Evolutionary conservation across 1,139 yeast genomes (phyloP).

Genomic region (Kodamaea suecica): DNA sequence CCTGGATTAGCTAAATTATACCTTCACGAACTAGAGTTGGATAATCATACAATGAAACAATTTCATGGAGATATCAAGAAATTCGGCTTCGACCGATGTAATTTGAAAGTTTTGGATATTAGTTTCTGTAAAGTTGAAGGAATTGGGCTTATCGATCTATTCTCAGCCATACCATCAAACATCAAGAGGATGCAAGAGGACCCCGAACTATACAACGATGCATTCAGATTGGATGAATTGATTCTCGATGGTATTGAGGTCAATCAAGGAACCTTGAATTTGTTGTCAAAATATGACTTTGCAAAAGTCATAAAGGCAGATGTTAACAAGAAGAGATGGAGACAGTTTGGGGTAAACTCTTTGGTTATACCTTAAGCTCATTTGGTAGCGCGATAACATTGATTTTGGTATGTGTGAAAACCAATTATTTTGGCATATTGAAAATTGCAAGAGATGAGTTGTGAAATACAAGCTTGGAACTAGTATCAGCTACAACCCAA

Average conservation of each 20-base stretch:
- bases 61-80: slow-evolving; percentile 26
- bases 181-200: slow-evolving; percentile 4
- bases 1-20: slow-evolving; percentile 27
- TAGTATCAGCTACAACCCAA: no score
- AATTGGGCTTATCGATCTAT: slow-evolving; percentile 36
- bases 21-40: slow-evolving; percentile 38
- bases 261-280: slow-evolving; percentile 28
- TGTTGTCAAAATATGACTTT: slow-evolving; percentile 20
- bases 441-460: slow-evolving; percentile 8
- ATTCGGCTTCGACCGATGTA: slow-evolving; percentile 17
- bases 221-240: slow-evolving; percentile 21
- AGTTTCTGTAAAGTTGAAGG: slow-evolving; percentile 42
- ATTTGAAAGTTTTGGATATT: slow-evolving; percentile 29
- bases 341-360: slow-evolving; percentile 35
- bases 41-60: slow-evolving; percentile 32
- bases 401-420: slow-evolving; percentile 2
- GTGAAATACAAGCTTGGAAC: slow-evolving; percentile 1
- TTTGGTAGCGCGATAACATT: slow-evolving; percentile 6
- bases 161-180: slow-evolving; percentile 17
- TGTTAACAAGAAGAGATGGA: slow-evolving; percentile 31
- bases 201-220: slow-evolving; percentile 2
- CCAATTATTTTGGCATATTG: slow-evolving; percentile 5
- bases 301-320: slow-evolving; percentile 26
- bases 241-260: slow-evolving; percentile 37
- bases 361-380: slow-evolving; percentile 14